Percentiles rank a stretch among this genome's conserved stretches.
Evolutionary conservation across 345 rosid species (phyloP).

Genomic region (Moricandia arvensis): DNA sequence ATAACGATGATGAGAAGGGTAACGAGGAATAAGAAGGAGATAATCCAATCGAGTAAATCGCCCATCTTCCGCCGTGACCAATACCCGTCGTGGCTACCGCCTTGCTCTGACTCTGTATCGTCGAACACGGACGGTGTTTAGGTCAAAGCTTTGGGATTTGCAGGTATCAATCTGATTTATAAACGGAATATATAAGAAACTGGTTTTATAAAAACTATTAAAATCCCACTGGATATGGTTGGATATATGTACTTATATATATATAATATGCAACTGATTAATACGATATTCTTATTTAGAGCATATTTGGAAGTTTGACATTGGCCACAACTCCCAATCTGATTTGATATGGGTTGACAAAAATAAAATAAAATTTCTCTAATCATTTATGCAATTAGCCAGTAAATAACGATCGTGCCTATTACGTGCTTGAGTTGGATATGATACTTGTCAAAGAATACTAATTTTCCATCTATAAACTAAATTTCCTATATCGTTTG

Average conservation of each 20-base stretch:
- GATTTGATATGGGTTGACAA: conserved; percentile 22
- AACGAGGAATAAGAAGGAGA: conserved; percentile 70
- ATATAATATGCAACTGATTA: background rate
- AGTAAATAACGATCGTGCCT: conserved; percentile 7
- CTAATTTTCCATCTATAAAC: background rate
- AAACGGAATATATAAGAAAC: conserved; percentile 14
- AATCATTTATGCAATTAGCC: background rate
- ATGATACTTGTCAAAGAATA: background rate
- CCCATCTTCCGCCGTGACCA: conserved; percentile 50
- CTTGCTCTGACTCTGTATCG: background rate
- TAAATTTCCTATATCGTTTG: background rate
- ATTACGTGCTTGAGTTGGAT: background rate
- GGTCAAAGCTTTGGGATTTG: conserved; percentile 23
- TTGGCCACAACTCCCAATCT: conserved; percentile 4
- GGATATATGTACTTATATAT: conserved; percentile 21
- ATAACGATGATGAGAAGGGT: conserved; percentile 66
- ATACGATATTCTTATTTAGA: background rate
- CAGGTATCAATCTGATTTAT: background rate
- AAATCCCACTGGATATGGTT: conserved; percentile 35
- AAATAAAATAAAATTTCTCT: background rate
- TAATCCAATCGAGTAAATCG: conserved; percentile 70
- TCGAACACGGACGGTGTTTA: background rate
- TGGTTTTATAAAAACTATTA: background rate
- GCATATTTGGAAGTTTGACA: conserved; percentile 23
- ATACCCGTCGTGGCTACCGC: background rate